These are phyloP conservation scores for Curvularia eragrostidis DNA, from an alignment of 2,329 filamentous ascomycete genomes.

Conservation along the genomic window DNA sequence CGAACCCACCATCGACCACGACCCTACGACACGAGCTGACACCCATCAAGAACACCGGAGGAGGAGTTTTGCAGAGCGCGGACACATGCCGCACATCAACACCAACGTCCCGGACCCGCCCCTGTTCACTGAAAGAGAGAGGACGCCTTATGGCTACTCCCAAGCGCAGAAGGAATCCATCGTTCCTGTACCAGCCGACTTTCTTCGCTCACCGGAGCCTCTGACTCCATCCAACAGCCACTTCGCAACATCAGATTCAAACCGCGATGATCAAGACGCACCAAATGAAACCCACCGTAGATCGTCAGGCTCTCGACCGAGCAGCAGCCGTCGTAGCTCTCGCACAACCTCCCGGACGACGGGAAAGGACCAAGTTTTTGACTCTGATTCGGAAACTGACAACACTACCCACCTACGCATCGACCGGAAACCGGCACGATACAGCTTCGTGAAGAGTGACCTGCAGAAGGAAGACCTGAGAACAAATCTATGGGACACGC, in stretches of 20 bases:
- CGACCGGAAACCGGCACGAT: slow-evolving; percentile 45
- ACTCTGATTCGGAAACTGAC: slow-evolving; percentile 41
- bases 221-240: slow-evolving; percentile 50
- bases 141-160: slow-evolving; percentile 56
- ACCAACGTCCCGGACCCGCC: slow-evolving; percentile 49
- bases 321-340: slow-evolving; percentile 37
- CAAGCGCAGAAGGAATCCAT: slow-evolving; percentile 44
- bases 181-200: slow-evolving; percentile 49
- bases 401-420: slow-evolving; percentile 37
- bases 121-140: slow-evolving; percentile 50
- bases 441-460: slow-evolving; percentile 51
- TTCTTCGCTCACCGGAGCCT: slow-evolving; percentile 58
- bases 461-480: slow-evolving; percentile 45
- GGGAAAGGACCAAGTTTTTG: slow-evolving; percentile 39
- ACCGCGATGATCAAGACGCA: slow-evolving; percentile 19
- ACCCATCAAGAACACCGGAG: slow-evolving; percentile 28
- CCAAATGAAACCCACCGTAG: slow-evolving; percentile 31
- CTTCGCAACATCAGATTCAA: slow-evolving; percentile 36
- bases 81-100: slow-evolving; percentile 43
- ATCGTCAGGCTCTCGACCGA: slow-evolving; percentile 38
- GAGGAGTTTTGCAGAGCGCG: slow-evolving; percentile 45
- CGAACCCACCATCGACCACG: slow-evolving; percentile 32
- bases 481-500: slow-evolving; percentile 32
- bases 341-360: slow-evolving; percentile 24
- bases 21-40: slow-evolving; percentile 6